Evolutionary conservation across 2,329 filamentous ascomycete genomes (phyloP).

Genomic region (Fusarium sp.): DNA sequence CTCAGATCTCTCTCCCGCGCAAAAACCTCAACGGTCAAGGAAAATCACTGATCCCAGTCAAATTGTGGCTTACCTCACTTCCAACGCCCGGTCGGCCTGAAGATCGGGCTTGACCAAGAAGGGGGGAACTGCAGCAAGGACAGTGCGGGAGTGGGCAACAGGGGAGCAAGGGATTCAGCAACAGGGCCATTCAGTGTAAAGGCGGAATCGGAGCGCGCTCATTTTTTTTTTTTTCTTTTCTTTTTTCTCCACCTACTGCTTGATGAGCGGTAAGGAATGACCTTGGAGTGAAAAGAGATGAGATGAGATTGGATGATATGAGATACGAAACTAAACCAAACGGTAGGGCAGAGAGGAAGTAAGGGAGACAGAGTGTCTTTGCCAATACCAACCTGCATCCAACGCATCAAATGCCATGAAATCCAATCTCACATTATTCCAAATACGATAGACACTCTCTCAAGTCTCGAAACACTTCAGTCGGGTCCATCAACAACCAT

Average conservation of each 20-base stretch:
- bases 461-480: not conserved
- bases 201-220: constrained; percentile 23
- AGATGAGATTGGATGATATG: not conserved
- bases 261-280: constrained; percentile 5
- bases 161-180: not conserved
- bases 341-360: not conserved
- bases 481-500: not conserved
- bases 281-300: not conserved
- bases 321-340: not conserved
- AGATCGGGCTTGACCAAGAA: constrained; percentile 3
- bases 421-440: not conserved
- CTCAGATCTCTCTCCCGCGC: not conserved
- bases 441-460: not conserved
- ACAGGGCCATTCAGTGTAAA: not conserved
- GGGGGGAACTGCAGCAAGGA: not conserved
- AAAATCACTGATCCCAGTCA: not conserved
- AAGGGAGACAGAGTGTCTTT: not conserved
- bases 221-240: not conserved
- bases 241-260: not conserved
- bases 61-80: not conserved
- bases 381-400: not conserved
- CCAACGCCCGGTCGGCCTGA: not conserved
- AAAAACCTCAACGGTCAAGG: not conserved
- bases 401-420: not conserved
- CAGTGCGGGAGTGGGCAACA: not conserved